Conservation (phyloP, 1,139 yeast species). For the Taphrina communis region DNA sequence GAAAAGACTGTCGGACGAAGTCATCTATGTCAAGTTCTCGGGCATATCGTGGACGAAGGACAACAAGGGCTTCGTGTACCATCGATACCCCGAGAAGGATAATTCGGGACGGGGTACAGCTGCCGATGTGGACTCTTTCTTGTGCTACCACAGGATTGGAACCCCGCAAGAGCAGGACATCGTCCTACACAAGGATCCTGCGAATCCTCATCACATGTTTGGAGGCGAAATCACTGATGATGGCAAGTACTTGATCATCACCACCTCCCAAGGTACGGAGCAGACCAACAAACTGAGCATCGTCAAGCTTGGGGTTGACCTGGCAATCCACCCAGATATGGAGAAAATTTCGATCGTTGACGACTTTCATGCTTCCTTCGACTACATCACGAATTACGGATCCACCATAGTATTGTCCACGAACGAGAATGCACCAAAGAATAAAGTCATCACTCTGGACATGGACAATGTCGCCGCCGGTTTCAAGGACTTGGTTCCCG, state of each 20-base stretch:
- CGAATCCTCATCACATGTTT: constrained; percentile 32
- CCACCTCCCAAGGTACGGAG: constrained; percentile 37
- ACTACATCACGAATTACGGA: constrained; percentile 57
- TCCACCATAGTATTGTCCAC: constrained; percentile 31
- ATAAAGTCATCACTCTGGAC: constrained; percentile 29
- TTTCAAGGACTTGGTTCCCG: constrained; percentile 26
- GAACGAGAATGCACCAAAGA: constrained; percentile 30
- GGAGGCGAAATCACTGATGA: constrained; percentile 29
- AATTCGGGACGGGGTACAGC: constrained; percentile 34
- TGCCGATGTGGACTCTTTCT: constrained; percentile 30
- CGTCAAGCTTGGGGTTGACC: constrained; percentile 19
- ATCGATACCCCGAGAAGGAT: constrained; percentile 39
- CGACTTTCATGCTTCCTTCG: constrained; percentile 79
- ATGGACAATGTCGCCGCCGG: constrained; percentile 21
- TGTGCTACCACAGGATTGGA: constrained; percentile 32
- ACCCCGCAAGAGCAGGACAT: constrained; percentile 30
- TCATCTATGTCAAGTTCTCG: constrained; percentile 33
- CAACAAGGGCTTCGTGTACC: constrained; percentile 35
- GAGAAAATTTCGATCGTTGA: constrained; percentile 78
- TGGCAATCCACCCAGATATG: constrained; percentile 48
- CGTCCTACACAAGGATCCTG: constrained; percentile 23
- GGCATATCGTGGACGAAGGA: constrained; percentile 38
- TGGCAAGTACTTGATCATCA: constrained; percentile 30
- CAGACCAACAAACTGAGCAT: constrained; percentile 27
- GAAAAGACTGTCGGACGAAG: constrained; percentile 15